Evolutionary conservation across 2,329 filamentous ascomycete genomes (phyloP).

Genomic region (Botrytis cinerea): DNA sequence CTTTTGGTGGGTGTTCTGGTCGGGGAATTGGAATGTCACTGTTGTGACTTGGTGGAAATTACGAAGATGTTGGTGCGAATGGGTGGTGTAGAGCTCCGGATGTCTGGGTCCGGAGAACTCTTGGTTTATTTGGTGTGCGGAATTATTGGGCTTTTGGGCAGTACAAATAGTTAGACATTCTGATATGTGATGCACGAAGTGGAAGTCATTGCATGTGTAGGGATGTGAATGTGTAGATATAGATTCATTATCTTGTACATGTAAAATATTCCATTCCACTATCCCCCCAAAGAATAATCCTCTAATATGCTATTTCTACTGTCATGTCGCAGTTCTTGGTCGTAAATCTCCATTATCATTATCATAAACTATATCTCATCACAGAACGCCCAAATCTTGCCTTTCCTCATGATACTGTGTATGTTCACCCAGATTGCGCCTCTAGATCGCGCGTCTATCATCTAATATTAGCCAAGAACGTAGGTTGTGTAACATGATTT

Average conservation of each 20-base stretch:
- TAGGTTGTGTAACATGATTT: background rate
- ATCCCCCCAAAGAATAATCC: background rate
- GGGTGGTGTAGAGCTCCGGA: background rate
- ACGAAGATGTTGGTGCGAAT: background rate
- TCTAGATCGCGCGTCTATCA: background rate
- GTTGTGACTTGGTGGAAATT: background rate
- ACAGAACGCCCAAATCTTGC: background rate
- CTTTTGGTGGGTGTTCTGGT: background rate
- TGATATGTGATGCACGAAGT: background rate
- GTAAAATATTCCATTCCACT: background rate
- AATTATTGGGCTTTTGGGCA: background rate
- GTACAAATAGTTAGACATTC: background rate
- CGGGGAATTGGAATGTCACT: background rate
- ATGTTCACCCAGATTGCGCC: background rate
- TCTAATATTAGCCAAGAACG: background rate
- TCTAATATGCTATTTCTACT: background rate
- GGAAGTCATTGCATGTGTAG: background rate
- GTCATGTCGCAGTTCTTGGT: background rate
- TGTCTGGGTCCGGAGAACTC: background rate
- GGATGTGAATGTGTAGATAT: background rate
- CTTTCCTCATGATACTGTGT: background rate
- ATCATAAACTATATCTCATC: background rate
- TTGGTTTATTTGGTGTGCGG: background rate
- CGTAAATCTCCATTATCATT: background rate
- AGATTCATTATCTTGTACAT: background rate